phyloP scores from a whole-genome alignment of 208 protist species.

The Leptomonas seymouri region DNA sequence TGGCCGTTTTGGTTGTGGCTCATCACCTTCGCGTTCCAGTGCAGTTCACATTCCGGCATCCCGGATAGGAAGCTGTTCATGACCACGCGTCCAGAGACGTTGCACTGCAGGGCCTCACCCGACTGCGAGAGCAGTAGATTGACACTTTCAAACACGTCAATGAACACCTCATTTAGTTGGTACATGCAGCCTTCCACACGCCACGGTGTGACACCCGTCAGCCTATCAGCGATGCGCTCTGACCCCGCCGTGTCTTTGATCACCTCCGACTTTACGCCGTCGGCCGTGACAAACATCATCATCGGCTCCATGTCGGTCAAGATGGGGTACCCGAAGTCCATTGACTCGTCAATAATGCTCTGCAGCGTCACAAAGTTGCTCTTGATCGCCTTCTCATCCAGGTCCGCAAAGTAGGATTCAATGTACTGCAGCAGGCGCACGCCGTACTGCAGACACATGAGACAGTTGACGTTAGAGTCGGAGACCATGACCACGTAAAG shows the following conservation, averaged over 20 bases:
- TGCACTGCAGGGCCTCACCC: constrained; percentile 92
- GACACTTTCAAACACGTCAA: constrained; percentile 98
- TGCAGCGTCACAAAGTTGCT: constrained; percentile 98
- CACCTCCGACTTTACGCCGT: constrained; percentile 55
- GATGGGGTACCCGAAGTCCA: constrained; percentile 99
- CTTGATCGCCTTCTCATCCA: constrained; percentile 94
- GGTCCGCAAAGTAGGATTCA: constrained; percentile 91
- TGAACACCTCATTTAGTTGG: constrained; percentile 97
- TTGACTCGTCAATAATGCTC: constrained; percentile 98
- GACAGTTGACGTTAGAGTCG: constrained; percentile 93
- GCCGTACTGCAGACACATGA: constrained; percentile 80
- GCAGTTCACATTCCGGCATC: constrained; percentile 98
- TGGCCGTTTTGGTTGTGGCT: constrained; percentile 14
- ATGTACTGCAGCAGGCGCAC: constrained; percentile 89
- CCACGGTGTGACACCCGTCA: constrained; percentile 94
- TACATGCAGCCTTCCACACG: constrained; percentile 94
- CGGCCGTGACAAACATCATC: constrained; percentile 90
- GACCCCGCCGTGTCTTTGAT: constrained; percentile 50
- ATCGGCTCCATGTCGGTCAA: constrained; percentile 89
- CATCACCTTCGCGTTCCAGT: constrained; percentile 86
- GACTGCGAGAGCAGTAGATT: constrained; percentile 95
- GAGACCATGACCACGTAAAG: constrained; percentile 95
- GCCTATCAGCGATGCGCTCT: constrained; percentile 74
- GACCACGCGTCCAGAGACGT: constrained; percentile 93
- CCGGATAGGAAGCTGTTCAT: constrained; percentile 98